Base-by-base conservation (phyloP, 352 stramenopile species). In the Aphanomyces cochlioides region DNA sequence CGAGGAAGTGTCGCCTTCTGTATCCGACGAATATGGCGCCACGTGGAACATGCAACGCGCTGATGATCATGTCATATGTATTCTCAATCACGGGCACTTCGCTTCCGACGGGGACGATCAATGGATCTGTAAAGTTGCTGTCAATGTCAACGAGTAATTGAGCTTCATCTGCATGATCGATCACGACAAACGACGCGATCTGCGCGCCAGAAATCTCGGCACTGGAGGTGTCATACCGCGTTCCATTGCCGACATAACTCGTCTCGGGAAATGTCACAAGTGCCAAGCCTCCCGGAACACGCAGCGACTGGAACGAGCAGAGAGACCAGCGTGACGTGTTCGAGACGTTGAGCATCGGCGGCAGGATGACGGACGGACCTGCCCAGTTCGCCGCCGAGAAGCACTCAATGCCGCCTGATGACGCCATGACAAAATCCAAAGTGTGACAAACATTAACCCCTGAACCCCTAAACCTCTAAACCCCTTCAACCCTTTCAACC, bases 331-430 rank as follows among this genome's bases (percentile, higher is more conserved):
- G 1, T 58, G 50, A 38, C 50, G n/a, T 19, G 50, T 58, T 34
- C 8, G 50, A 38, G 50, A 58, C 37, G n/a, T 58, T 58, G 50
- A 58, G 50, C 50, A 58, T 58, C n/a, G 50, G 8, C 7, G 1
- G 50, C 2, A 58, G n/a, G 50, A 58, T 8, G 1, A 58, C 50
- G n/a, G 50, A 8, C 50, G 50, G n/a, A 34, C 50, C 50, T 34
- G n/a, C 1, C 8, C 28, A 58, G n/a, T 58, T 58, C 8, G 50
- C 50, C 8, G 50, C 50, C 8, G 50, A 58, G 50, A 58, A 58
- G 50, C 50, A 58, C 50, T 58, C 50, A 34, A 58, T 58, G 8
- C n/a, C 50, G 8, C n/a, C 50, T 34, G 28, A 58, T 58, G 45
- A n/a, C 2, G 45, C n/a, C 45, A 28, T 28, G 28, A 28, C 28